Percentiles rank a stretch among this genome's conserved stretches.
phyloP scores from a whole-genome alignment of 345 rosid genomes.

The Punica granatum region DNA sequence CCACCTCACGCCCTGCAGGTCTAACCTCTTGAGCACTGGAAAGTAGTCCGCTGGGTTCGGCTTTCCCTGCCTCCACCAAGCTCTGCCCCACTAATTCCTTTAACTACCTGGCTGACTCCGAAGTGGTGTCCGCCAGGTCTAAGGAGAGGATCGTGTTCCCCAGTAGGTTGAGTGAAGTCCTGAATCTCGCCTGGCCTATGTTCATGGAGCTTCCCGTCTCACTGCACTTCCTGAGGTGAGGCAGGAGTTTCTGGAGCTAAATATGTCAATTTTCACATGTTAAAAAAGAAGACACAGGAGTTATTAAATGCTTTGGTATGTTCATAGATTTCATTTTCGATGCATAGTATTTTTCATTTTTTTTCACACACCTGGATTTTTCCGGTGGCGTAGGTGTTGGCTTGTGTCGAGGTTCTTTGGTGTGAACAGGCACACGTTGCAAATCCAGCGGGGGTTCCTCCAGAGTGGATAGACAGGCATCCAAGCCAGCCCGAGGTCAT shows the following conservation, averaged over 20 bases:
- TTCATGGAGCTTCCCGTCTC: slow-evolving; percentile 13
- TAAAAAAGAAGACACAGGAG: too few relatives aligned
- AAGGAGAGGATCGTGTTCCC: slow-evolving; percentile 20
- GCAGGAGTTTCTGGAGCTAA: slow-evolving; percentile 11
- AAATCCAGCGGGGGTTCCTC: slow-evolving; percentile 18
- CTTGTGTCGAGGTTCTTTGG: slow-evolving; percentile 14
- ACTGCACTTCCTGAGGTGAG: slow-evolving; percentile 1
- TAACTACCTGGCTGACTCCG: slow-evolving; percentile 14
- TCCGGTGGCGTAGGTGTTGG: slow-evolving; percentile 10
- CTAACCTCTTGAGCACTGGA: slow-evolving; percentile 24
- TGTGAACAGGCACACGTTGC: slow-evolving; percentile 11
- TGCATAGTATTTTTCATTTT: neutral
- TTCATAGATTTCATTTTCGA: too few relatives aligned
- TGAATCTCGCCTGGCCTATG: slow-evolving; percentile 25
- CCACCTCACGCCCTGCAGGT: slow-evolving; percentile 22
- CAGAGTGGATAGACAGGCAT: slow-evolving; percentile 12
- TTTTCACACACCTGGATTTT: slow-evolving; percentile 11
- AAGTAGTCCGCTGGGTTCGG: slow-evolving; percentile 35
- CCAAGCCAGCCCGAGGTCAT: slow-evolving; percentile 10
- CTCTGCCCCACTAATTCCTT: slow-evolving; percentile 13
- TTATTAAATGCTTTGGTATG: too few relatives aligned
- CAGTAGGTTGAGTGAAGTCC: slow-evolving; percentile 12
- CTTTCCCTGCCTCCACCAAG: slow-evolving; percentile 22
- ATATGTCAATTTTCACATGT: neutral
- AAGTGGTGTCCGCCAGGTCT: slow-evolving; percentile 17